phyloP scores from a whole-genome alignment of 345 rosid genomes.

The Brassica cretica region DNA sequence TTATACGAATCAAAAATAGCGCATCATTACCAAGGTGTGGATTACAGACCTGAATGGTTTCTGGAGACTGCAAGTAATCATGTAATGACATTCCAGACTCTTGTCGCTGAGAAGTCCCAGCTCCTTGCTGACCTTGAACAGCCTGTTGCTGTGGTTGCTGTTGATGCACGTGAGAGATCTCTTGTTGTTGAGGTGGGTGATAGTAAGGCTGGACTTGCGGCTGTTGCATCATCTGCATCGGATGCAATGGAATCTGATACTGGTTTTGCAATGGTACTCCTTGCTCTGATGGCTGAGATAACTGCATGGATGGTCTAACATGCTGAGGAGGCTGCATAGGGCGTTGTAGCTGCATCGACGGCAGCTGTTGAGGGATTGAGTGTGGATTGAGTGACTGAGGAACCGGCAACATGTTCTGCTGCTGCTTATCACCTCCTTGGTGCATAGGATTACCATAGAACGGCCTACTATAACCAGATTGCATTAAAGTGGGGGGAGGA shows the following conservation, averaged over 20 bases:
- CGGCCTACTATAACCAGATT: constrained; percentile 68
- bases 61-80: constrained; percentile 87
- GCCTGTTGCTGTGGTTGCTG: constrained; percentile 57
- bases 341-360: constrained; percentile 78
- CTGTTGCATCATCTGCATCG: constrained; percentile 69
- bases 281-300: constrained; percentile 65
- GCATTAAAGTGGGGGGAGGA: constrained; percentile 64
- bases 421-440: constrained; percentile 67
- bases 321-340: constrained; percentile 88
- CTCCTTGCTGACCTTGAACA: constrained; percentile 60
- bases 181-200: constrained; percentile 75
- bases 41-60: constrained; percentile 80
- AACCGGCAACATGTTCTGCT: constrained; percentile 50
- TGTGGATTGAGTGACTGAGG: constrained; percentile 26
- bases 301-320: constrained; percentile 64
- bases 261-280: constrained; percentile 60
- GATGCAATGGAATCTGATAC: constrained; percentile 65
- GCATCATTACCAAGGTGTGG: background rate
- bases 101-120: constrained; percentile 57
- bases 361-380: constrained; percentile 65
- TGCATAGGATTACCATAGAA: constrained; percentile 58
- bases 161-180: constrained; percentile 59
- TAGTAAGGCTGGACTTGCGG: constrained; percentile 61
- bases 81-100: constrained; percentile 84
- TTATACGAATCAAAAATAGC: constrained; percentile 13